These are phyloP conservation scores for Noccaea caerulescens DNA, from an alignment of 345 rosid genomes.

Conservation along the genomic window DNA sequence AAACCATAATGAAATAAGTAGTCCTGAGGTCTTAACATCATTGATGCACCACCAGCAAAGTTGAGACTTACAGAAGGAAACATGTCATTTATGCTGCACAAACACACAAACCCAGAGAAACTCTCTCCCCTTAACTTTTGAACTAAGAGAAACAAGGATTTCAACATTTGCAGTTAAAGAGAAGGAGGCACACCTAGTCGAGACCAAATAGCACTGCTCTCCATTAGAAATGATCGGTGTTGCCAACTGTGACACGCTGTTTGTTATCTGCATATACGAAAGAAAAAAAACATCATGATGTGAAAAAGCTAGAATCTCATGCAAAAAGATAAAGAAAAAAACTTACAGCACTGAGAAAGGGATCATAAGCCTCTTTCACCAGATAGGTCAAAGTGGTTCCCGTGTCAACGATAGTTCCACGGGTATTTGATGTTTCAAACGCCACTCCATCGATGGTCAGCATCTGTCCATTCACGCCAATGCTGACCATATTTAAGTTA, in stretches of 20 bases:
- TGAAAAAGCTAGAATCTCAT: slow-evolving; percentile 9
- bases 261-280: slow-evolving; percentile 56
- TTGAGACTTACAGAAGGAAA: slow-evolving; percentile 85
- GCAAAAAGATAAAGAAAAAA: slow-evolving; percentile 26
- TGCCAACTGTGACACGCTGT: slow-evolving; percentile 62
- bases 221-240: slow-evolving; percentile 70
- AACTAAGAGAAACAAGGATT: slow-evolving; percentile 21
- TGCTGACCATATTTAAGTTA: slow-evolving; percentile 82
- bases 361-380: slow-evolving; percentile 81
- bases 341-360: slow-evolving; percentile 83
- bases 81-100: slow-evolving; percentile 59
- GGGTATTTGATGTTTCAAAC: slow-evolving; percentile 67
- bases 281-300: not conserved
- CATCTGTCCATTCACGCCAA: slow-evolving; percentile 70
- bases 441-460: slow-evolving; percentile 68
- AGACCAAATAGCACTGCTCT: slow-evolving; percentile 78
- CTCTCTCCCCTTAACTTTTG: slow-evolving; percentile 1
- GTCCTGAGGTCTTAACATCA: slow-evolving; percentile 82
- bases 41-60: slow-evolving; percentile 85
- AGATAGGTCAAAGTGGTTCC: slow-evolving; percentile 98
- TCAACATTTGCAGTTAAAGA: slow-evolving; percentile 5
- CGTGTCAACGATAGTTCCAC: slow-evolving; percentile 92
- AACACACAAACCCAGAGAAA: slow-evolving; percentile 15
- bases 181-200: slow-evolving; percentile 58
- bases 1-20: slow-evolving; percentile 77